phyloP scores from a whole-genome alignment of 2,329 filamentous ascomycete species.

The Aspergillus caelatus region DNA sequence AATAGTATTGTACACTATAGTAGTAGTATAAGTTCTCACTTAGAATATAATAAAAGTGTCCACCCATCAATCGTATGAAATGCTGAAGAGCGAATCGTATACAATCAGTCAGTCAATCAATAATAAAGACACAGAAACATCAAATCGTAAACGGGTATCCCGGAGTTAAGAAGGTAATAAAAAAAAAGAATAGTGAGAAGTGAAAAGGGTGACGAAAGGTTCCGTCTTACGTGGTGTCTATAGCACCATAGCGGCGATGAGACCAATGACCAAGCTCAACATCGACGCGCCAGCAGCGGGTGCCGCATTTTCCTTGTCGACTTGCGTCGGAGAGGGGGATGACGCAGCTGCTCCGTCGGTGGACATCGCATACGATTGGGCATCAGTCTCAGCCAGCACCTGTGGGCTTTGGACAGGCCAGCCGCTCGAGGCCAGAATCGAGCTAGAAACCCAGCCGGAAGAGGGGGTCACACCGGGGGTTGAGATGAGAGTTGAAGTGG shows the following conservation, averaged over 20 bases:
- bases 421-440: conserved; percentile 19
- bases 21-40: neutral
- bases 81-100: neutral
- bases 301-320: conserved; percentile 10
- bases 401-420: conserved; percentile 32
- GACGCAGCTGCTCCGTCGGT: conserved; percentile 7
- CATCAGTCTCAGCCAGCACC: conserved; percentile 27
- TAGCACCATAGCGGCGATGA: conserved; percentile 17
- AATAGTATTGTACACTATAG: neutral
- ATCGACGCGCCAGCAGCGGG: conserved; percentile 20
- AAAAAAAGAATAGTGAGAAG: neutral
- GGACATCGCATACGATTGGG: conserved; percentile 11
- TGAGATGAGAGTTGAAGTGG: conserved; percentile 22
- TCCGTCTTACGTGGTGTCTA: neutral
- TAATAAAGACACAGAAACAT: conserved; percentile 2
- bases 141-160: conserved; percentile 6
- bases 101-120: conserved; percentile 4
- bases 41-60: neutral
- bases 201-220: neutral
- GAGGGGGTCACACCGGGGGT: conserved; percentile 12
- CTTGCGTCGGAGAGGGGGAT: conserved; percentile 3
- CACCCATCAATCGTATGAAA: conserved; percentile 1
- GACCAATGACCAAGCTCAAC: conserved; percentile 22
- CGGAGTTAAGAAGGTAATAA: conserved; percentile 2
- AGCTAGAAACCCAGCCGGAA: conserved; percentile 19